Evolutionary conservation across 352 stramenopile species (phyloP), one percentile per base, ranked within the genome.

Genomic region (Pythium graminicola): DNA sequence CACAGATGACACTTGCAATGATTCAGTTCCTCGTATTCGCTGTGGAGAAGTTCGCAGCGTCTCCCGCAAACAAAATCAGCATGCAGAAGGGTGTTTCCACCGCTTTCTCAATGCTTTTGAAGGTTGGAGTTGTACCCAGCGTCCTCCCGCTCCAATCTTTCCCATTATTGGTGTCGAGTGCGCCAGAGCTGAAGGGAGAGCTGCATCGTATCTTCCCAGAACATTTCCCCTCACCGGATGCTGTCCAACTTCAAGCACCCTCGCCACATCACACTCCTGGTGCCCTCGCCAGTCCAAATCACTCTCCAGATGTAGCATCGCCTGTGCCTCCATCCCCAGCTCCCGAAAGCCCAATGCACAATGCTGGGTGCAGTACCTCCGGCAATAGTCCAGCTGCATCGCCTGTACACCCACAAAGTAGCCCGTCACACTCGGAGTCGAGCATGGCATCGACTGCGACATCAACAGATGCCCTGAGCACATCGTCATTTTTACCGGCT

Each of bases 61-160:
- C 81, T 23, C 46, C 75, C 3, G 67, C 77, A 11, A 92, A 88
- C 62, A 72, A 80, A 43, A 68, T 81, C 41, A 60, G 84, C 50
- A 92, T 89, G 78, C 81, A 89, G 39, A 92, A 88, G 50, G 81
- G 81, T 14, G 79, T 92, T 11, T 92, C 78, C 1, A 89, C 76
- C 13, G 81, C 76, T 5, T 86, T 92, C 22, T 53, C 70, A n/a
- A 80, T 76, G 65, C 67, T 84, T 29, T 45, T 92, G 2, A 92
- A 89, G 53, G 63, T 89, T 10, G 79, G 78, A 10, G 79, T 92
- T 22, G 72, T 92, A 1, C 55, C 76, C 14, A 89, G 76, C 14
- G 77, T 92, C 39, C 57, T 72, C 3, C 60, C 71, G 4, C 73
- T 92, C 11, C 81, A 92, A 52, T 86, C 74, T n/a, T 92, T 92